phyloP scores from a whole-genome alignment of 768 basidiomycete species.

The Panaeolus papilionaceus region DNA sequence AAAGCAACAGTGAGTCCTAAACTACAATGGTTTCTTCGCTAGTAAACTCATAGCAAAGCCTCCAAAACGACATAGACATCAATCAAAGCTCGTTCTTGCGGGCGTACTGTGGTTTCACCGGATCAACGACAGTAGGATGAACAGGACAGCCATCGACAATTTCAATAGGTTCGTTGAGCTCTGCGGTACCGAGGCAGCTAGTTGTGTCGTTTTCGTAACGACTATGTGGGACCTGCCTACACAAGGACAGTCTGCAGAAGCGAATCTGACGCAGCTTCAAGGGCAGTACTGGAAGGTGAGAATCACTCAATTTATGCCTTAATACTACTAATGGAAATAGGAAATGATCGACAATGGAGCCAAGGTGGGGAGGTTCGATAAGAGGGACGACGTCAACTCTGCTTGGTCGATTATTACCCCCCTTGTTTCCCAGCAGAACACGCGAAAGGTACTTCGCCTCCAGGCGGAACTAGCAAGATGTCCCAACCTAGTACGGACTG shows the following conservation, averaged over 20 bases:
- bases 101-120: slow-evolving; percentile 39
- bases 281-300: background rate
- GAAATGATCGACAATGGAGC: background rate
- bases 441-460: background rate
- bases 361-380: background rate
- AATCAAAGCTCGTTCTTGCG: slow-evolving; percentile 16
- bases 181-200: slow-evolving; percentile 50
- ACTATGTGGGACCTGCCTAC: slow-evolving; percentile 45
- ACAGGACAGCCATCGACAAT: slow-evolving; percentile 49
- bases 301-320: background rate
- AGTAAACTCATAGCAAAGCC: background rate
- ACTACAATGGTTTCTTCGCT: background rate
- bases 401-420: slow-evolving; percentile 1
- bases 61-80: background rate
- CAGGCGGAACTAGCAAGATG: background rate
- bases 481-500: background rate
- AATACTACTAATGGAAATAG: background rate
- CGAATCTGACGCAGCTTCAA: background rate
- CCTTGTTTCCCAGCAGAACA: background rate
- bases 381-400: background rate
- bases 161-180: slow-evolving; percentile 55
- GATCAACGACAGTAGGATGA: slow-evolving; percentile 44
- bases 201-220: slow-evolving; percentile 51
- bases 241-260: background rate
- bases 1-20: background rate